phyloP scores from a whole-genome alignment of 2,329 filamentous ascomycete genomes.

The Pseudopyricularia javanii region DNA sequence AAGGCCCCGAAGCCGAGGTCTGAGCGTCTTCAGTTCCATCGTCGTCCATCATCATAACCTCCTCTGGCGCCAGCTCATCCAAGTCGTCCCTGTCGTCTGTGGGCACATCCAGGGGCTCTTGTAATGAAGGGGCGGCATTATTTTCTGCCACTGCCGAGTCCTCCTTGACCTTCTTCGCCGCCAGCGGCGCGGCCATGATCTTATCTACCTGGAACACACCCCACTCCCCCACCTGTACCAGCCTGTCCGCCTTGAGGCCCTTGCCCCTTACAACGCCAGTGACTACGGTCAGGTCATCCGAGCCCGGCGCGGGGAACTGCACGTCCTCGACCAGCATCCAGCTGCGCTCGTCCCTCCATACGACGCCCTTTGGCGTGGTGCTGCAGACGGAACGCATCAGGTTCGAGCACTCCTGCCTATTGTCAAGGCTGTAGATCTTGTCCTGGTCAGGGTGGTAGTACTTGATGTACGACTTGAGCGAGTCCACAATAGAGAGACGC shows the following conservation, averaged over 20 bases:
- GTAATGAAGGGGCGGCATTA: slow-evolving; percentile 37
- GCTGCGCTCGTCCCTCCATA: slow-evolving; percentile 88
- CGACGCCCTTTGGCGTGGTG: slow-evolving; percentile 82
- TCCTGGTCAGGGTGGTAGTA: slow-evolving; percentile 92
- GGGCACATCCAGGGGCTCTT: slow-evolving; percentile 56
- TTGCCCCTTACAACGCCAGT: slow-evolving; percentile 80
- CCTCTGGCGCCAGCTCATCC: slow-evolving; percentile 75
- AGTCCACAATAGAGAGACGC: slow-evolving; percentile 61
- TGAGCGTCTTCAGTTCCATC: slow-evolving; percentile 37
- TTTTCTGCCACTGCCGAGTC: slow-evolving; percentile 49
- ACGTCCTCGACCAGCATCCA: slow-evolving; percentile 90
- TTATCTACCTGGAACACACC: slow-evolving; percentile 87
- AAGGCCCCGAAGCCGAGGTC: slow-evolving; percentile 19
- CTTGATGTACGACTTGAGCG: slow-evolving; percentile 81
- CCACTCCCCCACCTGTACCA: slow-evolving; percentile 89
- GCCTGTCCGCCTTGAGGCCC: slow-evolving; percentile 75
- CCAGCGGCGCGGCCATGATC: slow-evolving; percentile 65
- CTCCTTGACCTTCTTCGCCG: slow-evolving; percentile 46
- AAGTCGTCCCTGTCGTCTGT: slow-evolving; percentile 74
- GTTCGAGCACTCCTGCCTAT: slow-evolving; percentile 80
- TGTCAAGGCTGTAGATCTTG: slow-evolving; percentile 81
- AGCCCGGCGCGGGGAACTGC: slow-evolving; percentile 51
- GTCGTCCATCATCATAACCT: slow-evolving; percentile 62
- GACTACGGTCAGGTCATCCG: slow-evolving; percentile 51
- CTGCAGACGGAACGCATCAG: slow-evolving; percentile 84